Base-by-base conservation (phyloP, 345 rosid species). In the Excoecaria agallocha region DNA sequence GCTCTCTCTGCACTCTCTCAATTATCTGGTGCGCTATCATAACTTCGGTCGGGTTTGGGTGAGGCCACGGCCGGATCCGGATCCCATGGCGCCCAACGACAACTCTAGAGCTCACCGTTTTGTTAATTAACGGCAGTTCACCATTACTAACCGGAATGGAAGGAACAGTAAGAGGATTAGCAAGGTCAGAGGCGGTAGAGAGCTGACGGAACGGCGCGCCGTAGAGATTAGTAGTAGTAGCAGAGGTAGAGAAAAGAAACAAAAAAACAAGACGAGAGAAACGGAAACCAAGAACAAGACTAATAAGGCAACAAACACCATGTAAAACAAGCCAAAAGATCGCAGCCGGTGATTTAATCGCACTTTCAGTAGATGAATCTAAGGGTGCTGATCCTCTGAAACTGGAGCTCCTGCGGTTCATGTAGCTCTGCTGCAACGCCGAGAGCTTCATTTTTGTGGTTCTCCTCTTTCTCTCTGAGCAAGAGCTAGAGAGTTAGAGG, bases 11-110 rank as follows among this genome's bases (percentile, higher is more conserved):
- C 16, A 93, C 98, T 70, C 95, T 84, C 81, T 89, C 93, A 9
- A 96, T 93, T 56, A 96, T 89, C 85, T 70, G 84, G 70, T 96
- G 99, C 46, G 99, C 99, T 77, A 82, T 88, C 96, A 96, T 89
- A 15, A 96, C 97, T 80, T 96, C 99, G 10, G 73, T 45, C 75
- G 98, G 93, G 77, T 91, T 79, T 61, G 99, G 99, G 65, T 93
- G 99, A 17, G 99, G 99, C 99, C 98, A 96, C 3, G 98, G 97
- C 56, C 99, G 94, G 91, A 96, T 93, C 90, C 97, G 91, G 90
- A 96, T 96, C 88, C 99, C 99, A 71, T 96, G 99, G 46, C 99
- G 87, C 16, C 99, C 99, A 0, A 93, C 99, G 10, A 91, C 88
- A 11, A 96, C 98, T 37, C 97, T 78, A 5, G 98, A 91, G 74